These are phyloP conservation scores for Penicillium paradoxum DNA, from an alignment of 495 filamentous ascomycete genomes.

Conservation along the genomic window DNA sequence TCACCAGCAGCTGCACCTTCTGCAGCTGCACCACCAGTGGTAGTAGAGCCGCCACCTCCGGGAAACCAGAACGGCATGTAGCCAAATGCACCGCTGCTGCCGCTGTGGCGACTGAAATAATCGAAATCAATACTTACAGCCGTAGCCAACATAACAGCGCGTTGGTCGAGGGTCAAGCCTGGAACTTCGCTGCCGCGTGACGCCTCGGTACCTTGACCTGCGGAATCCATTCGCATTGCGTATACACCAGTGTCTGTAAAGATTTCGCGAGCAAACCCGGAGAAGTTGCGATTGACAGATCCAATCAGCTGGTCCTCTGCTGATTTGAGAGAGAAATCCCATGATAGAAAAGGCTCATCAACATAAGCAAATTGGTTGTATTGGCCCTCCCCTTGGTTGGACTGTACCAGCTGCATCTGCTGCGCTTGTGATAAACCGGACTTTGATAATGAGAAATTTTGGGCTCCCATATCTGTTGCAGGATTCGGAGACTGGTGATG, in stretches of 20 bases:
- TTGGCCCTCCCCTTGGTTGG: slow-evolving; percentile 33
- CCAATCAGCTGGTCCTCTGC: slow-evolving; percentile 47
- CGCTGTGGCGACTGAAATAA: slow-evolving; percentile 62
- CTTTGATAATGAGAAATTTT: slow-evolving; percentile 37
- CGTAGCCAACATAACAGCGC: slow-evolving; percentile 67
- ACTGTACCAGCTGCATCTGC: slow-evolving; percentile 40
- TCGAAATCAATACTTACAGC: slow-evolving; percentile 70
- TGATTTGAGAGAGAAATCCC: slow-evolving; percentile 54
- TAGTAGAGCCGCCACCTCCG: slow-evolving; percentile 47
- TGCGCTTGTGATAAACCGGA: slow-evolving; percentile 46
- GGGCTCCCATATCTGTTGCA: slow-evolving; percentile 34
- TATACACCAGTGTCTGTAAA: slow-evolving; percentile 72
- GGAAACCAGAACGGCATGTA: slow-evolving; percentile 59
- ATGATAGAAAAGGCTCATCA: slow-evolving; percentile 52
- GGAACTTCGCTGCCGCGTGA: slow-evolving; percentile 21
- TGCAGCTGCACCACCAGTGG: slow-evolving; percentile 42
- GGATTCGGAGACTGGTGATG: slow-evolving; percentile 36
- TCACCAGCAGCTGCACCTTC: slow-evolving; percentile 34
- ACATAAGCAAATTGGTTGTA: slow-evolving; percentile 62
- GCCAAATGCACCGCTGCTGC: slow-evolving; percentile 40
- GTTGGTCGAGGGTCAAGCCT: slow-evolving; percentile 66
- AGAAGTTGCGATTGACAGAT: slow-evolving; percentile 64
- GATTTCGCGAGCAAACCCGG: slow-evolving; percentile 63
- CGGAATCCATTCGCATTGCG: slow-evolving; percentile 64
- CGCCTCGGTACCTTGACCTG: slow-evolving; percentile 38